phyloP scores from a whole-genome alignment of 805 yeast species.

The Yarrowia porcina region DNA sequence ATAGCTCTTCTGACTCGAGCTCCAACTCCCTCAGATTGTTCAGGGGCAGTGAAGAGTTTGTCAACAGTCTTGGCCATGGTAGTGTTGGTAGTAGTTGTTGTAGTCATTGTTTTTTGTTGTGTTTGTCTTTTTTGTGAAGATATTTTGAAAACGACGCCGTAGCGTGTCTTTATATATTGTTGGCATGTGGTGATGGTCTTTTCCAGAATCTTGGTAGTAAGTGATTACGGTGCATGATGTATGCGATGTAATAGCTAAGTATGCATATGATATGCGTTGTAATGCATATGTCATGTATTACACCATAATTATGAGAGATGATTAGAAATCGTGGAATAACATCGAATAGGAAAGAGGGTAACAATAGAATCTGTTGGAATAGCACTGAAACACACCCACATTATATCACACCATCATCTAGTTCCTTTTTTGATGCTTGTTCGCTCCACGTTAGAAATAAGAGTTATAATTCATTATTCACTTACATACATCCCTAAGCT shows the following conservation, averaged over 20 bases:
- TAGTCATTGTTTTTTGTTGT: not conserved
- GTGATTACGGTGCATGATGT: not conserved
- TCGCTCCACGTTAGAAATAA: not conserved
- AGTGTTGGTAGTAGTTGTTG: not conserved
- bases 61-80: not conserved
- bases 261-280: not conserved
- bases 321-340: not conserved
- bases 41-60: not conserved
- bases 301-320: not conserved
- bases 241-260: not conserved
- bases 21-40: conserved; percentile 51
- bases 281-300: not conserved
- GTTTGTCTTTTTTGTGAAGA: conserved; percentile 7
- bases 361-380: too few relatives aligned
- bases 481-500: not conserved
- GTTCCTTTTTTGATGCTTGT: too few relatives aligned
- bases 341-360: too few relatives aligned
- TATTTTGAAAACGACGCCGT: not conserved
- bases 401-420: too few relatives aligned
- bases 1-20: conserved; percentile 77
- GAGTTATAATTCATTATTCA: not conserved
- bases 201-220: not conserved
- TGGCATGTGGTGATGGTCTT: not conserved
- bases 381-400: too few relatives aligned
- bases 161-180: not conserved